A percentile compares a stretch with the other conserved stretches of the same genome.
phyloP scores from a whole-genome alignment of 2,329 filamentous ascomycete genomes.

The Ophiostoma triangulosporum region DNA sequence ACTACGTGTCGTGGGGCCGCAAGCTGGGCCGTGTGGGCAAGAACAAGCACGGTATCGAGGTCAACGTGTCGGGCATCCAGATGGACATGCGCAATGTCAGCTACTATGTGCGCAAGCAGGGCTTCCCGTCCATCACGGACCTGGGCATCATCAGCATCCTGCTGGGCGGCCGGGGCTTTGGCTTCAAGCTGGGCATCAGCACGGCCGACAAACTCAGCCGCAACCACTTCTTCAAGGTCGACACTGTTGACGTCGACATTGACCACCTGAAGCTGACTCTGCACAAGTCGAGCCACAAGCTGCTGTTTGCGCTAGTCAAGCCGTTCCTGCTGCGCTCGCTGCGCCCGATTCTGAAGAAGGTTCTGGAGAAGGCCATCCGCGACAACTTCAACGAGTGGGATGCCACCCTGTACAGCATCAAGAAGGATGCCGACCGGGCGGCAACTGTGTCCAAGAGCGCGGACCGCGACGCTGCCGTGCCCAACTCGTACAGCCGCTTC shows the following conservation, averaged over 20 bases:
- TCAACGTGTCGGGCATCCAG: slow-evolving; percentile 81
- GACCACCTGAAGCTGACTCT: slow-evolving; percentile 77
- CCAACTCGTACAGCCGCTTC: slow-evolving; percentile 82
- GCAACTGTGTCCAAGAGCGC: slow-evolving; percentile 38
- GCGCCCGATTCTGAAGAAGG: slow-evolving; percentile 73
- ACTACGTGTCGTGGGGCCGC: slow-evolving; percentile 90
- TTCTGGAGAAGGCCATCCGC: slow-evolving; percentile 77
- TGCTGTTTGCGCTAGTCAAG: slow-evolving; percentile 77
- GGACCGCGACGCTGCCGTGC: slow-evolving; percentile 54
- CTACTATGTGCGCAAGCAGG: slow-evolving; percentile 90
- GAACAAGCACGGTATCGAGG: slow-evolving; percentile 66
- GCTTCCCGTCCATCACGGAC: slow-evolving; percentile 80
- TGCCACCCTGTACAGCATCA: slow-evolving; percentile 57
- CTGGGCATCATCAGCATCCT: slow-evolving; percentile 80
- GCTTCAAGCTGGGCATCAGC: slow-evolving; percentile 81
- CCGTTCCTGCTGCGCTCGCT: slow-evolving; percentile 74
- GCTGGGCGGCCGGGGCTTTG: slow-evolving; percentile 75
- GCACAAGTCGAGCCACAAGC: slow-evolving; percentile 89
- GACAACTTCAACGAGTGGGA: slow-evolving; percentile 70
- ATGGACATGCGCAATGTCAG: slow-evolving; percentile 84
- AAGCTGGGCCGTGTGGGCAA: slow-evolving; percentile 79
- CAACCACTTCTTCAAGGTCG: slow-evolving; percentile 86
- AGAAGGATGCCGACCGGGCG: slow-evolving; percentile 68
- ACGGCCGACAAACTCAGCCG: slow-evolving; percentile 62
- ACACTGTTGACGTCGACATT: slow-evolving; percentile 72